These are phyloP conservation scores for Hypoxylon trugodes DNA, from an alignment of 495 filamentous ascomycete genomes.

Conservation along the genomic window DNA sequence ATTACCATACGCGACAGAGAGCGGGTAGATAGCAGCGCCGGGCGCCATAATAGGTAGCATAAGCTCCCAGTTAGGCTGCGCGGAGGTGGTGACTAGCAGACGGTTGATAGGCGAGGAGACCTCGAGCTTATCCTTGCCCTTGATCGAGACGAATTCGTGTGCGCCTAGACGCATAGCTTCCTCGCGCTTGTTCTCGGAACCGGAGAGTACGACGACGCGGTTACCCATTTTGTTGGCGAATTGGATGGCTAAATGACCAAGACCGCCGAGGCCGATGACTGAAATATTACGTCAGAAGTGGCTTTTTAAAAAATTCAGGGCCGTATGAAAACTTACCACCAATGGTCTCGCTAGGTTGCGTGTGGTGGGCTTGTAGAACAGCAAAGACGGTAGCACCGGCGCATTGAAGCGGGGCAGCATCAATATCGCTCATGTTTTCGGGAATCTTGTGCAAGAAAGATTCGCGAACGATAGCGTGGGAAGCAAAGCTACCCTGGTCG, in stretches of 20 bases:
- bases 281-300: conserved; percentile 43
- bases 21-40: conserved; percentile 38
- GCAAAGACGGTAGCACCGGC: conserved; percentile 67
- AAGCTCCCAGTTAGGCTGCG: conserved; percentile 50
- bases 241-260: conserved; percentile 69
- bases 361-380: conserved; percentile 40
- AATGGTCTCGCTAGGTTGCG: conserved; percentile 21
- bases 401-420: conserved; percentile 66
- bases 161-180: conserved; percentile 65
- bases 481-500: conserved; percentile 34
- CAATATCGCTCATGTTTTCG: conserved; percentile 47
- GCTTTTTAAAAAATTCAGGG: background rate
- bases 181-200: conserved; percentile 59
- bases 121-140: conserved; percentile 44
- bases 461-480: conserved; percentile 41
- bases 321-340: too few species aligned
- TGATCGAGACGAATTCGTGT: conserved; percentile 61
- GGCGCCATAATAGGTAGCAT: conserved; percentile 41
- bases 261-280: conserved; percentile 65
- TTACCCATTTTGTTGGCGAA: conserved; percentile 66
- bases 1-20: conserved; percentile 37
- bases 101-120: conserved; percentile 42
- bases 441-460: conserved; percentile 53
- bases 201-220: conserved; percentile 65
- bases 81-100: conserved; percentile 45